Base-by-base conservation (phyloP, 805 yeast genomes). In the Wickerhamomyces ciferrii region DNA sequence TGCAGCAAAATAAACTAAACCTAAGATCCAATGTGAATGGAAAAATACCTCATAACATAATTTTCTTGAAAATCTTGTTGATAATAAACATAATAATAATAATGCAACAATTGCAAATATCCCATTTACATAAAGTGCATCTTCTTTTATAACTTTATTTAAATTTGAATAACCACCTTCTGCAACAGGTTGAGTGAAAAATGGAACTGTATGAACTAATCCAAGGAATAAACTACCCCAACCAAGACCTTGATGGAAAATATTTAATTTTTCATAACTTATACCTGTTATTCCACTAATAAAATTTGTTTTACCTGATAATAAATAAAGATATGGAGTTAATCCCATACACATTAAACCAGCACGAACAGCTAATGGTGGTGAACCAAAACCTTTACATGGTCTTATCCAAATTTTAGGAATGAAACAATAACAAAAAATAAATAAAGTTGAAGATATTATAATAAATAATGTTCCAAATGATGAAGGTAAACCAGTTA, bases 361-460 rank as follows among this genome's bases (percentile, higher is more conserved):
- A 1, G 82, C 65, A 42, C 84, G 59, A 1, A 75, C 72, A 0
- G 79, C 80, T 32, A 79, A 48, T 10, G 83, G 84, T n/a, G 83
- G 80, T 3, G 80, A 67, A 2, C 84, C 84, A 58, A 78, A 78
- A 0, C 78, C 79, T 6, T 61, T 32, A 56, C 84, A 79, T 0
- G 62, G 76, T 46, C 83, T 61, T 50, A 74, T 75, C 70, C 74
- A 77, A 42, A 69, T 68, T 44, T 72, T 76, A 6, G 83, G 83
- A 58, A 68, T 54, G 32, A 69, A 68, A 18, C 61, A 47, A 48
- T 60, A 61, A 15, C 65, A 57, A 8, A 67, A 39, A 7, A 60
- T 41, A 50, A 72, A 74, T 36, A 71, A 56, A 44, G 55, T 59
- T 43, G 62, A 69, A 20, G 60, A 54, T 2, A 43, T 48, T 47